Evolutionary conservation across 2,329 filamentous ascomycete genomes (phyloP), one percentile per base, ranked within the genome.

Genomic region (Phoma sp.): DNA sequence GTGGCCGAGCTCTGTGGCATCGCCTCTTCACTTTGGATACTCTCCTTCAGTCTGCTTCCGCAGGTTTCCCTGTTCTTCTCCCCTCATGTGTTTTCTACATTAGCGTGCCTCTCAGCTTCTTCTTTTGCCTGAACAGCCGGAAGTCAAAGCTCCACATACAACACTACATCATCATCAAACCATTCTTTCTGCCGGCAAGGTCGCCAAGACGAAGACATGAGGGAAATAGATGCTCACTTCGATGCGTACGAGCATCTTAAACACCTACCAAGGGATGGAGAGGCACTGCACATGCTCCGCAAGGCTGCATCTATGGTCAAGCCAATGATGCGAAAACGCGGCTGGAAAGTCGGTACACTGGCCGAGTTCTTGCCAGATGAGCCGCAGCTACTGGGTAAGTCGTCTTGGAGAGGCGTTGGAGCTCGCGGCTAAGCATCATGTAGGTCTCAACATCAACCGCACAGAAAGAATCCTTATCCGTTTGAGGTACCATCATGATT

Each of bases 231-330:
- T 58, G 67, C 79, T 17, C 77, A 80, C 43, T 82, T 82, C 64
- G 75, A 76, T 69, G 76, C 74, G 29, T 82, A 82, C 57, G 78
- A 81, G 70, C 80, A 82, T 66, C 71, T 82, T 3, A 74, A 75
- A 47, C 74, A 78, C 43, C 69, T 81, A 5, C 76, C 76, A 7
- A 74, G 75, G 32, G 74, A 76, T 44, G 75, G 76, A 43, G 76
- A 80, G 39, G 80, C 79, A n/a, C 70, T 82, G 10, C 69, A 85
- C 32, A 85, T 85, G 53, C 82, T 98, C 22, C 89, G 87, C 67
- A 93, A 90, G 75, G 83, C 96, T 36, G 92, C 92, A 2, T 96
- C 92, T 24, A 77, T 96, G 53, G 93, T 97, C 58, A 97, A 96
- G 74, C 94, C 94, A 17, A 91, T 98, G 60, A 98, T 98, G 93